Percentiles rank a stretch among this genome's conserved stretches.
These are phyloP conservation scores for Boletus rubropictus DNA, from an alignment of 768 basidiomycete genomes.

Conservation along the genomic window DNA sequence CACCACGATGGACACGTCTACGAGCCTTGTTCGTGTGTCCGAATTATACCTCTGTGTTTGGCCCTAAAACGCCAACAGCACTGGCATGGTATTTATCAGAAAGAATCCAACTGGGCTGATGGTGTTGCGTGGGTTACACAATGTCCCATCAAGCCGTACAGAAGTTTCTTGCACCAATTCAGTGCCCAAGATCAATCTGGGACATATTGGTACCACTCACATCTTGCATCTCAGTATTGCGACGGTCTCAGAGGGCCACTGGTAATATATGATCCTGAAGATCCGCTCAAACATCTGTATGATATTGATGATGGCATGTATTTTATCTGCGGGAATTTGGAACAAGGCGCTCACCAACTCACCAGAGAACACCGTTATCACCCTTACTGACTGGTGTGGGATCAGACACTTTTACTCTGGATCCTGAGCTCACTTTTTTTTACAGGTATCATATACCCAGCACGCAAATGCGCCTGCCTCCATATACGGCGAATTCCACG, in stretches of 20 bases:
- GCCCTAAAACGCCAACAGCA: constrained; percentile 33
- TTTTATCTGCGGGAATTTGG: background rate
- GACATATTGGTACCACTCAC: constrained; percentile 34
- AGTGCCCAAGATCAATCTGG: constrained; percentile 21
- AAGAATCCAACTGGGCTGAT: constrained; percentile 40
- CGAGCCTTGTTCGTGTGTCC: constrained; percentile 40
- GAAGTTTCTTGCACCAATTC: constrained; percentile 20
- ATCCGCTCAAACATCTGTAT: constrained; percentile 35
- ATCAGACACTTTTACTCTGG: constrained; percentile 22
- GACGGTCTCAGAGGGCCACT: constrained; percentile 26
- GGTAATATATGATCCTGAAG: constrained; percentile 39
- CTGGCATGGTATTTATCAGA: constrained; percentile 50
- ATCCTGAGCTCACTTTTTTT: constrained; percentile 6
- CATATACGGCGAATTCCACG: constrained; percentile 23
- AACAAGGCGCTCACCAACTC: background rate
- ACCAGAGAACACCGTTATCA: constrained; percentile 38
- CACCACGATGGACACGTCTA: constrained; percentile 43
- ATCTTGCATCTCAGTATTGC: constrained; percentile 37
- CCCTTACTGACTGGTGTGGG: constrained; percentile 29
- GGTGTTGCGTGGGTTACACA: constrained; percentile 38
- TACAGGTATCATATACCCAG: constrained; percentile 17
- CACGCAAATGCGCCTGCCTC: constrained; percentile 3
- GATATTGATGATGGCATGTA: constrained; percentile 40
- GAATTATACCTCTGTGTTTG: background rate
- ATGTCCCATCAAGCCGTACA: constrained; percentile 24